Evolutionary conservation across 768 basidiomycete genomes (phyloP).

Genomic region (Termitomyces sp.): DNA sequence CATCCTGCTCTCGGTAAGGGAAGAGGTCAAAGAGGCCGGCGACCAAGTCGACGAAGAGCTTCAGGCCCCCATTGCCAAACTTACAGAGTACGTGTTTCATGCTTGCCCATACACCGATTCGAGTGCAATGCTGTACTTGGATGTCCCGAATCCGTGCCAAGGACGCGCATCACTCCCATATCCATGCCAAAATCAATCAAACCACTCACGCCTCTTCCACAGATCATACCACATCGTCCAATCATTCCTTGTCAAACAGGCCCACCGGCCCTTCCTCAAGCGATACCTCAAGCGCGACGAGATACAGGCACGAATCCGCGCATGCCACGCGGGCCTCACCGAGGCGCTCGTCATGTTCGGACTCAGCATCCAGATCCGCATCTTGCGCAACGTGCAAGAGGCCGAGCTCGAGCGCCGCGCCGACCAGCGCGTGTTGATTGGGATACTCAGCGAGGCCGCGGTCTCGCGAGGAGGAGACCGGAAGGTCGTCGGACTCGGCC

Average conservation of each 20-base stretch:
- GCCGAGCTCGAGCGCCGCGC: constrained; percentile 24
- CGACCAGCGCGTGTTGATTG: constrained; percentile 26
- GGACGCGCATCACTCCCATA: too few relatives aligned
- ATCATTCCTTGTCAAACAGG: constrained; percentile 51
- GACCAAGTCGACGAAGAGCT: constrained; percentile 44
- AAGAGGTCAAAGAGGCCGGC: constrained; percentile 58
- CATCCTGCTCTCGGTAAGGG: constrained; percentile 55
- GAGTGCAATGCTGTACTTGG: too few relatives aligned
- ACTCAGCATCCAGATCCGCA: constrained; percentile 52
- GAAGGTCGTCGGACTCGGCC: not conserved
- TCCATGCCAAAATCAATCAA: too few relatives aligned
- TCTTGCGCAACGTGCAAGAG: constrained; percentile 38
- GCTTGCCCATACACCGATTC: too few relatives aligned
- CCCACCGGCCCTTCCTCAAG: constrained; percentile 67
- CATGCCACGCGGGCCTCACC: constrained; percentile 46
- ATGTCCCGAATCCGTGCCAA: too few relatives aligned
- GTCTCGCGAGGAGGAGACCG: too few relatives aligned
- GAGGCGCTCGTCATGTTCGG: constrained; percentile 58
- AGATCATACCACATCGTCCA: constrained; percentile 40
- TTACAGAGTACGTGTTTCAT: constrained; percentile 39
- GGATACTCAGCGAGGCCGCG: not conserved
- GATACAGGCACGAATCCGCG: constrained; percentile 45
- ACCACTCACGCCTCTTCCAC: not conserved
- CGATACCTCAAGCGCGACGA: constrained; percentile 74
- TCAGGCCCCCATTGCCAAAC: constrained; percentile 38